Percentiles rank a stretch among this genome's conserved stretches.
Evolutionary conservation across 2,329 filamentous ascomycete species (phyloP).

Genomic region (Aspergillus alliaceus): DNA sequence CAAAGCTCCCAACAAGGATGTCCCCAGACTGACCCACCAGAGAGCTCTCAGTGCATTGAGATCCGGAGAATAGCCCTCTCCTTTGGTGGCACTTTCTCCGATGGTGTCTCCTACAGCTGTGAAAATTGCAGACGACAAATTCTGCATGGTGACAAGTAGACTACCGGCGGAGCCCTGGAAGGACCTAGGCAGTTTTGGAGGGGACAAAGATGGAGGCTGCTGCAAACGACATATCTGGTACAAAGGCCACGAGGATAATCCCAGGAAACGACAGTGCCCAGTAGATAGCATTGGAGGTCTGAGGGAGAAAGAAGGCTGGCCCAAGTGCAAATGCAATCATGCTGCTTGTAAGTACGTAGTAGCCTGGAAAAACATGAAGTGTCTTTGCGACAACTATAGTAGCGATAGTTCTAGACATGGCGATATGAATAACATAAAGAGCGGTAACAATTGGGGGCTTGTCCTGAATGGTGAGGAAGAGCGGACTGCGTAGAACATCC

Average conservation of each 20-base stretch:
- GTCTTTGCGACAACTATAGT: conserved; percentile 1
- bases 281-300: conserved; percentile 23
- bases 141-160: conserved; percentile 46
- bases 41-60: too few species aligned
- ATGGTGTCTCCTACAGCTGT: conserved; percentile 30
- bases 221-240: conserved; percentile 47
- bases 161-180: conserved; percentile 48
- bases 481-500: conserved; percentile 38
- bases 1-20: too few species aligned
- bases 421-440: conserved; percentile 32
- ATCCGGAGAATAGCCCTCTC: too few species aligned
- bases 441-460: conserved; percentile 39
- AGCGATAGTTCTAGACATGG: conserved; percentile 1
- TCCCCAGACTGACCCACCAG: too few species aligned
- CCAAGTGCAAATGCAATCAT: conserved; percentile 1
- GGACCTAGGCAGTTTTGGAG: conserved; percentile 40
- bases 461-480: conserved; percentile 35
- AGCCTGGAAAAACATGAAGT: conserved; percentile 4
- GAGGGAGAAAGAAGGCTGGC: background rate
- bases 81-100: conserved; percentile 24
- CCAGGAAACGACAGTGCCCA: conserved; percentile 46
- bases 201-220: conserved; percentile 49
- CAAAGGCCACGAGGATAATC: conserved; percentile 45
- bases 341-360: conserved; percentile 1
- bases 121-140: conserved; percentile 42